These are phyloP conservation scores for Sideroxylon spinosum DNA, from an alignment of 179 eudicot genomes.

Conservation along the genomic window DNA sequence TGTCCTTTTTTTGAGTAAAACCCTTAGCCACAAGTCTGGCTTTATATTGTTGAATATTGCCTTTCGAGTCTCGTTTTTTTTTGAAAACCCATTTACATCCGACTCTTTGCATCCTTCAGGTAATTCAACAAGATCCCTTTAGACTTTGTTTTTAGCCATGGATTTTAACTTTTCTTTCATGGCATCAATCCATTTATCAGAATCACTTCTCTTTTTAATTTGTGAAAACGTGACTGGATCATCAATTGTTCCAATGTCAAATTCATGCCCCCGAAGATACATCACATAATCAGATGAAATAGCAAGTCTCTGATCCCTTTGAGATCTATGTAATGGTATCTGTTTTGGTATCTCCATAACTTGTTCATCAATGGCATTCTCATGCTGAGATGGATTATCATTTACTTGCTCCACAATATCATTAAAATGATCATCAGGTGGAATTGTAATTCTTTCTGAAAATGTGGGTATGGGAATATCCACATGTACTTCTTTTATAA, in stretches of 20 bases:
- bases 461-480: not conserved
- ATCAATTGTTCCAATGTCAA: not conserved
- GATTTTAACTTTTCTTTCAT: not conserved
- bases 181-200: not conserved
- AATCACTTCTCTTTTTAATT: not conserved
- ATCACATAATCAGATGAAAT: not conserved
- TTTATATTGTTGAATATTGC: not conserved
- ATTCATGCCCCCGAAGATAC: not conserved
- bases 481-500: not conserved
- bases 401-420: not conserved
- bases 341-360: not conserved
- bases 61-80: not conserved
- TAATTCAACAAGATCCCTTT: not conserved
- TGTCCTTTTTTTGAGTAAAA: not conserved
- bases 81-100: slow-evolving; percentile 7
- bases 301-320: not conserved
- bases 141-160: not conserved
- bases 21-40: not conserved
- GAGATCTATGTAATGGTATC: not conserved
- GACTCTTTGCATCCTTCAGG: not conserved
- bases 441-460: not conserved
- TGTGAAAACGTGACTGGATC: slow-evolving; percentile 8
- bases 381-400: not conserved
- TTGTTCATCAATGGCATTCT: not conserved
- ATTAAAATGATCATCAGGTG: not conserved